Base-by-base conservation (phyloP, 805 yeast species). In the Cyberlindnera sargentensis region DNA sequence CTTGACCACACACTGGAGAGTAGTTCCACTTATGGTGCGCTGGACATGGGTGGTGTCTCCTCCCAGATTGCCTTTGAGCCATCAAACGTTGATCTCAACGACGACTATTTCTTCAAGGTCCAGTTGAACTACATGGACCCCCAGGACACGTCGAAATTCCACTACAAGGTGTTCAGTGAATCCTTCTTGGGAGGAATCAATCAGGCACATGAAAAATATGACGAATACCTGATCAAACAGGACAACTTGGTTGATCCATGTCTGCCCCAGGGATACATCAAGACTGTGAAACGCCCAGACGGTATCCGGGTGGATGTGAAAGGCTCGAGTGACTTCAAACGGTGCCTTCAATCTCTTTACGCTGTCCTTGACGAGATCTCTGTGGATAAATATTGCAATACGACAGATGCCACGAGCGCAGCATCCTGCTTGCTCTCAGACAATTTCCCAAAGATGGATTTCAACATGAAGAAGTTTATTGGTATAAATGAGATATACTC, bases 21-120 rank as follows among this genome's bases (percentile, higher is more conserved):
- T 5, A 72, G 67, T 5, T 65, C 69, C 37, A 73, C 84, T 0
- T 78, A 70, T 47, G 87, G 86, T 0, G 91, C 90, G 53, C 80
- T 93, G 85, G 99, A 93, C 61, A 91, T 93, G 98, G 99, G 99
- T 11, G 99, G 99, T 5, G 98, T 97, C 0, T 88, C 96, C 1
- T 86, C 96, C 0, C 86, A 81, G 55, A 75, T 81, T 23, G 79
- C 79, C 3, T 80, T 80, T 51, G 76, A 72, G 57, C 86, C 87
- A 1, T 28, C 43, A n/a, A 44, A 44, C 29, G 15, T 43, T 15
- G 72, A 73, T 51, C 39, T 47, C 23, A 65, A 73, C 1, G 78
- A 73, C 8, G 44, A 75, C 46, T 53, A 71, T 35, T 54, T 79
- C 38, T 74, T 71, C 52, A 65, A 62, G 35, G 53, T 81, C 2